Evolutionary conservation across 352 stramenopile genomes (phyloP).

Genomic region (Pythium rishiriense): DNA sequence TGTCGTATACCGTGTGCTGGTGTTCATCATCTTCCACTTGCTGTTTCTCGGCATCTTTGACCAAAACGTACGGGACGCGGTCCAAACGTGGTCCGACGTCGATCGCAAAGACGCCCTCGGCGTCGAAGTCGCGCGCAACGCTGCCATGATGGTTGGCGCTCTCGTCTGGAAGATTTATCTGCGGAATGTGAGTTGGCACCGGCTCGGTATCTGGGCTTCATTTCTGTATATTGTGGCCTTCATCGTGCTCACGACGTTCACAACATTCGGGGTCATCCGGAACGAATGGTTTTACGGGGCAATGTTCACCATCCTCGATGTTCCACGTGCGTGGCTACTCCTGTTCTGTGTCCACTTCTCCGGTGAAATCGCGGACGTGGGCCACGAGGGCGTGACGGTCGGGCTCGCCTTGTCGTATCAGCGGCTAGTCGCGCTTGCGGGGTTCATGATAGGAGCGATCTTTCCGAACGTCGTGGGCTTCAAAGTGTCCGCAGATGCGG

Average conservation of each 20-base stretch:
- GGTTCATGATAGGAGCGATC: slow-evolving; percentile 27
- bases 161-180: slow-evolving; percentile 42
- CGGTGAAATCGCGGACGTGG: slow-evolving; percentile 53
- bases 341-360: slow-evolving; percentile 40
- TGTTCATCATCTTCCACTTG: slow-evolving; percentile 46
- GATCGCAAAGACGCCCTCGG: slow-evolving; percentile 8
- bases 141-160: slow-evolving; percentile 30
- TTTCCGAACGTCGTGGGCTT: slow-evolving; percentile 23
- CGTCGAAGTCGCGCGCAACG: slow-evolving; percentile 31
- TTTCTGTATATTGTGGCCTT: slow-evolving; percentile 31
- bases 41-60: slow-evolving; percentile 41
- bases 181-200: slow-evolving; percentile 39
- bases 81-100: slow-evolving; percentile 43
- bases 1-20: slow-evolving; percentile 48
- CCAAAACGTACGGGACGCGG: slow-evolving; percentile 33
- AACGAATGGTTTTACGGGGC: slow-evolving; percentile 43
- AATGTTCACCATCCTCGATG: slow-evolving; percentile 28
- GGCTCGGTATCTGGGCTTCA: slow-evolving; percentile 28
- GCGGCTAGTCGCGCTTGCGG: slow-evolving; percentile 29
- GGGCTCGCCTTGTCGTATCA: slow-evolving; percentile 52
- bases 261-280: slow-evolving; percentile 37
- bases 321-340: slow-evolving; percentile 42
- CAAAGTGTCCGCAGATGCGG: background rate
- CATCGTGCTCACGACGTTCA: slow-evolving; percentile 31
- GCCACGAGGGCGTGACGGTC: slow-evolving; percentile 52